Evolutionary conservation across 768 basidiomycete species (phyloP), one percentile per base, ranked within the genome.

Genomic region (Leucocoprinus leucothites): DNA sequence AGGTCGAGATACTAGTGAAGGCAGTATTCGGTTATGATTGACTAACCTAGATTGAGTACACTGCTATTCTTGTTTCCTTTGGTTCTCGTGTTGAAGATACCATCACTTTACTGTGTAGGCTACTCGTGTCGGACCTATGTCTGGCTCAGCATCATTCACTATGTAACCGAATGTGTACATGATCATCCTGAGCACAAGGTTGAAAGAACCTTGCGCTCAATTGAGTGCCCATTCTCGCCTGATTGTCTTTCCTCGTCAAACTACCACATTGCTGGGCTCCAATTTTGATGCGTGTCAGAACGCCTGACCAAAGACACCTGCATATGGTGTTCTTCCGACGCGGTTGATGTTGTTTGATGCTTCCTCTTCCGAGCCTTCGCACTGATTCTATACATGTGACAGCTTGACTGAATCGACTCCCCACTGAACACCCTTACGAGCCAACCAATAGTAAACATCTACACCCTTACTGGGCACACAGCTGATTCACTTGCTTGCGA

Each of bases 311-410:
- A n/a, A n/a, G 28, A 35, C 31, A 34, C 47, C 19, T 31, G 28
- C 21, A 34, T 18, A 19, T 28, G 6, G 9, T 11, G 21, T 36
- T 34, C 47, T 48, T 8, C 35, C 21, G 34, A 25, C 35, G 22
- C 31, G 34, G 31, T 38, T 50, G 36, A 51, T 51, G 25, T 9
- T 42, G 7, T 22, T 40, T 31, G 38, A 38, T 38, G 38, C 38
- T 38, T 38, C 38, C 38, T n/a, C 48, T 40, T 49, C 36, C 16
- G 46, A 48, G 26, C 3, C 48, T 22, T 24, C 21, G 48, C n/a
- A 35, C 18, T 49, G 48, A 38, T 22, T 35, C 19, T 36, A 51
- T 42, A 28, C 50, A 51, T 51, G 40, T 51, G 40, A 51, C 26
- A 24, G n/a, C 40, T 19, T 18, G 9, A 19, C 21, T 18, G 13